Evolutionary conservation across 2,329 filamentous ascomycete species (phyloP).

Genomic region (Botryotinia convoluta): DNA sequence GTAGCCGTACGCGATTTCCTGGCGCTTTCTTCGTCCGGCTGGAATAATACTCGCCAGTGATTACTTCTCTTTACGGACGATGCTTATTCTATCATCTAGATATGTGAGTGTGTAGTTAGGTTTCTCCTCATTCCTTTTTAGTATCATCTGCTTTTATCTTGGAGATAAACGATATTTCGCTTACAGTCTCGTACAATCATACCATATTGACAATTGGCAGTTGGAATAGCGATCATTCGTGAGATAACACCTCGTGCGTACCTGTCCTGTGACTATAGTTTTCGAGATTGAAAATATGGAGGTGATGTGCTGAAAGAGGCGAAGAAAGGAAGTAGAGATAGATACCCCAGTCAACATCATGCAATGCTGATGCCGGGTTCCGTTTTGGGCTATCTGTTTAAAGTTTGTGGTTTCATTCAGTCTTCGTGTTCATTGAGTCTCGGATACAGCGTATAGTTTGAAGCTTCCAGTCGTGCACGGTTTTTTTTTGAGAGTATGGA

Average conservation of each 20-base stretch:
- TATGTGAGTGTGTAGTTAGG: neutral
- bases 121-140: neutral
- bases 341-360: rapidly evolving
- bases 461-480: neutral
- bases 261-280: neutral
- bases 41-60: neutral
- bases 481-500: neutral
- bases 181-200: neutral
- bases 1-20: neutral
- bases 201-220: neutral
- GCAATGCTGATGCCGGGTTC: neutral
- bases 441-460: neutral
- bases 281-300: neutral
- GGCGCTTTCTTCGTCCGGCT: neutral
- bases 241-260: neutral
- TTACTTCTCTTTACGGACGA: neutral
- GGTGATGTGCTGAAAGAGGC: neutral
- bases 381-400: neutral
- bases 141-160: neutral
- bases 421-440: neutral
- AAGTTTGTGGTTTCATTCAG: neutral
- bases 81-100: neutral
- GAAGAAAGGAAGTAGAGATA: neutral
- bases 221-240: neutral
- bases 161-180: neutral